Conservation (phyloP, 148 eudicot species). For the Spergularia marina region DNA sequence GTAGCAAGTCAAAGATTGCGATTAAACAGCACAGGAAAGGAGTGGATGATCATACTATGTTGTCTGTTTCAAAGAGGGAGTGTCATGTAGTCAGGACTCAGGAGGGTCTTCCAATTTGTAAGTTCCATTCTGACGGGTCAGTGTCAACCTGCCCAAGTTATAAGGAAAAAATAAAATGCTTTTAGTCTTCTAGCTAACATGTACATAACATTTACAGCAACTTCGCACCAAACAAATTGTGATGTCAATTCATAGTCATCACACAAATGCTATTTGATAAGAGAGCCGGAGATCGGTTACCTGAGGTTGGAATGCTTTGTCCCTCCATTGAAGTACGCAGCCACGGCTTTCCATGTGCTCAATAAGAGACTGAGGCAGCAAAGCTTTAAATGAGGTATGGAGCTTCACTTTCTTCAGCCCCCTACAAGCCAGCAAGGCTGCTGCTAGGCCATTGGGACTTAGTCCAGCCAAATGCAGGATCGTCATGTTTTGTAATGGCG, state of each 20-base stretch:
- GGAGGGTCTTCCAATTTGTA: constrained; percentile 19
- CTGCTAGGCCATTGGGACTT: constrained; percentile 64
- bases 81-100: constrained; percentile 17
- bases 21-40: too few relatives aligned
- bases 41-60: not conserved
- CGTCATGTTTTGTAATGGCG: constrained; percentile 70
- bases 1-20: too few relatives aligned
- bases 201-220: too few relatives aligned
- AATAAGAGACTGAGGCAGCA: constrained; percentile 50
- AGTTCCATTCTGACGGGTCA: constrained; percentile 20
- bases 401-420: constrained; percentile 80
- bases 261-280: not conserved
- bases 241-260: not conserved
- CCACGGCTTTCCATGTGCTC: constrained; percentile 73
- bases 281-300: constrained; percentile 6
- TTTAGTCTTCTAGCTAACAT: not conserved
- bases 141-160: constrained; percentile 24
- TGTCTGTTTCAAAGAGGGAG: constrained; percentile 3
- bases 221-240: not conserved
- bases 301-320: constrained; percentile 55
- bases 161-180: not conserved
- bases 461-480: constrained; percentile 66
- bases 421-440: constrained; percentile 71
- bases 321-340: constrained; percentile 64
- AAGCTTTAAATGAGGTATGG: constrained; percentile 48